Evolutionary conservation across 345 rosid species (phyloP).

Genomic region (Acer campestre): DNA sequence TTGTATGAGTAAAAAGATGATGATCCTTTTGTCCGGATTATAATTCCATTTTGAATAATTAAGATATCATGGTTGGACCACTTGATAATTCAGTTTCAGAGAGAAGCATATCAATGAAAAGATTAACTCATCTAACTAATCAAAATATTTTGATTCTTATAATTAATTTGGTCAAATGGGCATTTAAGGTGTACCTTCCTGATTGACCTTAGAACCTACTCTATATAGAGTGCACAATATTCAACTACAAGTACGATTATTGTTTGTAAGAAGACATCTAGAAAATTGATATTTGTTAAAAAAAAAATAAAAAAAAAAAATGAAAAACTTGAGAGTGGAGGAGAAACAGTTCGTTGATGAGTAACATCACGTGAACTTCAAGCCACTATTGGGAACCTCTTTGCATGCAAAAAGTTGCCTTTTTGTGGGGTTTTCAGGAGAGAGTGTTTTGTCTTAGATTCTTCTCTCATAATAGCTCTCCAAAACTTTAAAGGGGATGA

Average conservation of each 20-base stretch:
- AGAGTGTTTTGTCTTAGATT: too few relatives aligned
- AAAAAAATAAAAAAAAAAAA: background rate
- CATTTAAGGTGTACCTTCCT: slow-evolving; percentile 2
- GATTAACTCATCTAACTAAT: too few relatives aligned
- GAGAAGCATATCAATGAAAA: background rate
- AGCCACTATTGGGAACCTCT: background rate
- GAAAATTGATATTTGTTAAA: background rate
- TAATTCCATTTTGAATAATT: too few relatives aligned
- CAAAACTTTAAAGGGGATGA: too few relatives aligned
- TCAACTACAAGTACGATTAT: background rate
- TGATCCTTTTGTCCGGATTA: too few relatives aligned
- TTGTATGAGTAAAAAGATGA: too few relatives aligned
- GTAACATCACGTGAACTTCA: background rate
- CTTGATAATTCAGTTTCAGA: background rate
- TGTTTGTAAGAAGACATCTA: background rate
- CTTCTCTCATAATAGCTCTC: background rate
- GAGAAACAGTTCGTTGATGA: background rate
- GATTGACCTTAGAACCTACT: slow-evolving; percentile 11
- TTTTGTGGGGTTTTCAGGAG: background rate
- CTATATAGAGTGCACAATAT: background rate
- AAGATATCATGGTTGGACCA: background rate
- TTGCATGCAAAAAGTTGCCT: background rate
- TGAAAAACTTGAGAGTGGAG: background rate
- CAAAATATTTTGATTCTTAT: background rate
- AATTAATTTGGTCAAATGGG: background rate